Conservation (phyloP, 2,329 filamentous ascomycete species). For the Fusarium gaditjirri region DNA sequence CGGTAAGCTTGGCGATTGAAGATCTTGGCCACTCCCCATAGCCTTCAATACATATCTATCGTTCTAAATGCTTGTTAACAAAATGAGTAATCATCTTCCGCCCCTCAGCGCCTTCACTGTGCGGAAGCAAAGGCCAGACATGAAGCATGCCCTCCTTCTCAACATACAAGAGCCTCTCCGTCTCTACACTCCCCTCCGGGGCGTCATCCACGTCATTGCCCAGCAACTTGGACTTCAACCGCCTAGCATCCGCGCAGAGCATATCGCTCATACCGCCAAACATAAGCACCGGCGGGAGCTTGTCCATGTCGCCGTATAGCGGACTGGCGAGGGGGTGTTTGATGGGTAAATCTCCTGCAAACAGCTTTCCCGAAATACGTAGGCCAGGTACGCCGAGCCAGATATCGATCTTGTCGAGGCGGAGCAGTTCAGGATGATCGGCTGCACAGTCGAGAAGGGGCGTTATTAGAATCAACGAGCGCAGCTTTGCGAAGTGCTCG, state of each 20-base stretch:
- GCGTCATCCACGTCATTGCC: background rate
- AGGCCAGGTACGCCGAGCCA: background rate
- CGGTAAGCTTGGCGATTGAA: rapidly evolving
- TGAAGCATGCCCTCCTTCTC: slow-evolving; percentile 3
- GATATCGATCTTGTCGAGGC: background rate
- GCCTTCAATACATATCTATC: background rate
- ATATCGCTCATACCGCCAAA: background rate
- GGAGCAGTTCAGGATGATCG: background rate
- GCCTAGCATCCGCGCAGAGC: slow-evolving; percentile 1
- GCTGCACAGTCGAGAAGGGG: background rate
- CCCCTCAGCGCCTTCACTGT: background rate
- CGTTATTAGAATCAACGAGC: background rate
- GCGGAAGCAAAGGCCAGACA: slow-evolving; percentile 3
- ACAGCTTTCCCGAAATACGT: background rate
- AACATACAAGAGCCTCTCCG: background rate
- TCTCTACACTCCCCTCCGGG: background rate
- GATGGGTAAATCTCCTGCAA: background rate
- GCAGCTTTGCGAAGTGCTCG: rapidly evolving
- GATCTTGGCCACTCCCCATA: background rate
- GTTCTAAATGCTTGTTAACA: background rate
- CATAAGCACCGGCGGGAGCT: background rate
- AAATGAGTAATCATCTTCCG: background rate
- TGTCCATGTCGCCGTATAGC: background rate
- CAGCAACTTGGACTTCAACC: slow-evolving; percentile 1
- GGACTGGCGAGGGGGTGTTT: background rate